Base-by-base conservation (phyloP, 805 yeast species). In the Kodamaea nitidulidarum region DNA sequence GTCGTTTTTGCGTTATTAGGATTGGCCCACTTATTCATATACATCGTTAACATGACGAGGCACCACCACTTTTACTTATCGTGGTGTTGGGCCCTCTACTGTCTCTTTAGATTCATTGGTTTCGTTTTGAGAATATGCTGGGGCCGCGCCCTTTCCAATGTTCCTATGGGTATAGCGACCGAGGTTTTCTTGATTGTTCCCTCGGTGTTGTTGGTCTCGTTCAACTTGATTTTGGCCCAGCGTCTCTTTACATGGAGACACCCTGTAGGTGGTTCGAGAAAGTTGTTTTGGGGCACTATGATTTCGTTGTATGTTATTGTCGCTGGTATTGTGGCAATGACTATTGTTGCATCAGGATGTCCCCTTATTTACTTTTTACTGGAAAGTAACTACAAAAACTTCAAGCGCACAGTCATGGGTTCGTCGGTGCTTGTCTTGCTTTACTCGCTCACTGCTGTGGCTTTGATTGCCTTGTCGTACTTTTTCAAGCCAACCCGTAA, bases 211-310 rank as follows among this genome's bases (percentile, higher is more conserved):
- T 54, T 83, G 32, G 76, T 78, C 22, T 71, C 82, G 3, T 67
- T 78, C 51, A 80, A 80, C 52, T 66, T 81, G 56, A 73, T 81
- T 15, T 60, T 84, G 38, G 86, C 86, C 3, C 88, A 82, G 55
- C 73, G 91, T 55, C 63, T 83, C 15, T 81, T 81, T 59, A 80
- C 87, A 4, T 81, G 88, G 85, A 68, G 81, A 55, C 90, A 84
- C 54, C 90, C 91, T 6, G 79, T 76, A 37, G 71, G 79, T 8
- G 90, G 88, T 28, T 69, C 76, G 15, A 56, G 72, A 31, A 63
- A 57, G 40, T 42, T 64, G 25, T 77, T 83, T 50, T 75, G 80
- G 75, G 43, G 44, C 24, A 37, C 61, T 20, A 75, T 83, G 81
- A 52, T 70, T 32, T 30, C 58, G 2, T 48, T 78, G 26, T 83